Evolutionary conservation across 2,329 filamentous ascomycete species (phyloP).

Genomic region (Ascocoryne sarcoides): DNA sequence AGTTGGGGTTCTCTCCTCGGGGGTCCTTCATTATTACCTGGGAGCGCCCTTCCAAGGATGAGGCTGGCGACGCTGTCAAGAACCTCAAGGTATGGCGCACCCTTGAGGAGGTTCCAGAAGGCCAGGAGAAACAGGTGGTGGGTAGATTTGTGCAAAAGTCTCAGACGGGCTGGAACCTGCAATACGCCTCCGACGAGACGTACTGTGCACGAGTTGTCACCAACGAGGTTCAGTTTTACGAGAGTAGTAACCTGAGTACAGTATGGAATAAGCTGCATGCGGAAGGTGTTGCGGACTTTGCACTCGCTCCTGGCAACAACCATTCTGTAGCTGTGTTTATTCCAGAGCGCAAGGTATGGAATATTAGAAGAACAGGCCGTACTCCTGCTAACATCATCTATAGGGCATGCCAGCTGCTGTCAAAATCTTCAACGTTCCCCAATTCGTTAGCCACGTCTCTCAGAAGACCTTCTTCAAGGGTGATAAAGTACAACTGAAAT

Average conservation of each 20-base stretch:
- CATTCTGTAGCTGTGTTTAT: conserved; percentile 92
- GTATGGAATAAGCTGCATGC: conserved; percentile 94
- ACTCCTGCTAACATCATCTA: conserved; percentile 16
- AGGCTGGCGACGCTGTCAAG: conserved; percentile 85
- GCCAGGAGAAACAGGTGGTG: conserved; percentile 61
- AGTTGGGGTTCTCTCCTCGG: conserved; percentile 85
- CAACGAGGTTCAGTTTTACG: conserved; percentile 96
- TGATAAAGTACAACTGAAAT: conserved; percentile 97
- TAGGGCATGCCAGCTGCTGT: conserved; percentile 89
- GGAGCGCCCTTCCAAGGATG: conserved; percentile 90
- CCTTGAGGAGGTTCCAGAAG: conserved; percentile 56
- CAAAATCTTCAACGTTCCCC: conserved; percentile 87
- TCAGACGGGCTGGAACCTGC: conserved; percentile 92
- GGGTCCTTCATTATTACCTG: conserved; percentile 94
- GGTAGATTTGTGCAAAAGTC: conserved; percentile 93
- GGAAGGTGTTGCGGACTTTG: conserved; percentile 84
- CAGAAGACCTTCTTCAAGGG: conserved; percentile 99
- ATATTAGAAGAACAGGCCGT: too few relatives aligned
- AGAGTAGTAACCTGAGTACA: conserved; percentile 73
- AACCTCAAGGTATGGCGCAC: conserved; percentile 96
- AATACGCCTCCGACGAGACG: conserved; percentile 89
- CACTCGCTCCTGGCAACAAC: conserved; percentile 79
- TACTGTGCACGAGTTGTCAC: conserved; percentile 90
- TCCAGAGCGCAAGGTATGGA: conserved; percentile 80
- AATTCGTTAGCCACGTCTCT: conserved; percentile 74